phyloP scores from a whole-genome alignment of 495 filamentous ascomycete species.

The Penicillium cataractarum region DNA sequence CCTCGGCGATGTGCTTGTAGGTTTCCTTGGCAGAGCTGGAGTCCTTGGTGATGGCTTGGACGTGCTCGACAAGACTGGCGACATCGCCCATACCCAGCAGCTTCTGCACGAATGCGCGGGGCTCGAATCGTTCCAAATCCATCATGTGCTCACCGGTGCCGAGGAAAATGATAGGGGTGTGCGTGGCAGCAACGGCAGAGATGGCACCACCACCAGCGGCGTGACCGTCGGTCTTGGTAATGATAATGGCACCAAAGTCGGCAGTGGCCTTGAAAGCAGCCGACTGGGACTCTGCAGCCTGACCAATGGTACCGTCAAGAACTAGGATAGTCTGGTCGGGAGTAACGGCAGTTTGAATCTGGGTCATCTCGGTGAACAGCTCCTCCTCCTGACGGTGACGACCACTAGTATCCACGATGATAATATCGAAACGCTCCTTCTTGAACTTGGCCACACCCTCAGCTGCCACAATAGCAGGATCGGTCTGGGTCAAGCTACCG shows the following conservation, averaged over 20 bases:
- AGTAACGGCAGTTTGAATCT: constrained; percentile 88
- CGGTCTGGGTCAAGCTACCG: constrained; percentile 91
- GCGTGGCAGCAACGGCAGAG: constrained; percentile 94
- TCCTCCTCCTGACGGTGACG: constrained; percentile 93
- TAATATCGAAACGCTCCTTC: constrained; percentile 97
- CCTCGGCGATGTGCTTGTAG: constrained; percentile 96
- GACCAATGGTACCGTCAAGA: constrained; percentile 92
- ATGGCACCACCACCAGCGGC: constrained; percentile 95
- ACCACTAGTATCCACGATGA: constrained; percentile 96
- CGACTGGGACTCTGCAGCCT: constrained; percentile 91
- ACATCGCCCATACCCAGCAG: constrained; percentile 97
- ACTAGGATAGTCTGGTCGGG: constrained; percentile 99
- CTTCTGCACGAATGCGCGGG: constrained; percentile 88
- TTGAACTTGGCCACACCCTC: constrained; percentile 99
- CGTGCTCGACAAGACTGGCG: constrained; percentile 92
- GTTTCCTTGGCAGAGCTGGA: constrained; percentile 80
- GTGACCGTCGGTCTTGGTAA: constrained; percentile 97
- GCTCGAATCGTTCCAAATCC: constrained; percentile 90
- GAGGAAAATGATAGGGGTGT: constrained; percentile 96
- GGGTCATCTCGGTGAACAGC: constrained; percentile 96
- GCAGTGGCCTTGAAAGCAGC: constrained; percentile 97
- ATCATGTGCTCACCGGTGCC: constrained; percentile 97
- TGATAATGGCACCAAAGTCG: constrained; percentile 97
- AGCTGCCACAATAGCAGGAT: constrained; percentile 87
- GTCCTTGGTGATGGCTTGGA: constrained; percentile 94